Percentiles rank a stretch among this genome's conserved stretches.
Evolutionary conservation across 768 basidiomycete genomes (phyloP).

Genomic region (Tephrocybe sp.): DNA sequence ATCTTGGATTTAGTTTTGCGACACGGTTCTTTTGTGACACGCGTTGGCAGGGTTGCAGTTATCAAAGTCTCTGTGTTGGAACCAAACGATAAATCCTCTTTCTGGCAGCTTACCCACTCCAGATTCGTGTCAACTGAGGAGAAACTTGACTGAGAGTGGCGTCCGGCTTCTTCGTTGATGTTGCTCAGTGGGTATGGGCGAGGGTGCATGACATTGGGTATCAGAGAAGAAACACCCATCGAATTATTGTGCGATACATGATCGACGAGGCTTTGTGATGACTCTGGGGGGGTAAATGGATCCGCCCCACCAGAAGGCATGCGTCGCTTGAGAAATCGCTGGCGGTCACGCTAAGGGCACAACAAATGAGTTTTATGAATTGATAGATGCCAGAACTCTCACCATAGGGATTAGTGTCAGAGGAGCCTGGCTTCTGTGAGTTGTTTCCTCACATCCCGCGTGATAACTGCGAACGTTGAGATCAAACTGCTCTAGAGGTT

Average conservation of each 20-base stretch:
- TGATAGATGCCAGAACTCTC: neutral
- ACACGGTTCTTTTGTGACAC: neutral
- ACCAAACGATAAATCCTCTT: constrained; percentile 9
- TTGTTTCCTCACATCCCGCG: neutral
- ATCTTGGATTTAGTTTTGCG: constrained; percentile 18
- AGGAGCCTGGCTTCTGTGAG: neutral
- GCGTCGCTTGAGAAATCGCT: neutral
- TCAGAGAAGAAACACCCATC: neutral
- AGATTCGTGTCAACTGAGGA: constrained; percentile 6
- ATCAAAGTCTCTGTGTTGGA: constrained; percentile 5
- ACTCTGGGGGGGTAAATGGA: neutral
- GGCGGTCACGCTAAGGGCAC: neutral
- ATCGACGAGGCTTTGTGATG: neutral
- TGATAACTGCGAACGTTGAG: constrained; percentile 8
- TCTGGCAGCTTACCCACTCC: constrained; percentile 10
- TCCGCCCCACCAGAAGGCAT: neutral
- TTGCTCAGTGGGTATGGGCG: constrained; percentile 3
- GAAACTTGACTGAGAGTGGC: neutral
- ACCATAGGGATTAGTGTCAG: neutral
- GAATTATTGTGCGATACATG: neutral
- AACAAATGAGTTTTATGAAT: neutral
- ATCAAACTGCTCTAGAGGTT: constrained; percentile 10
- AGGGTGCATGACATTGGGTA: neutral
- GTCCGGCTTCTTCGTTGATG: constrained; percentile 12
- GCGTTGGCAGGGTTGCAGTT: neutral